Conservation (phyloP, 257 asterid genomes). For the Fraxinus excelsior region DNA sequence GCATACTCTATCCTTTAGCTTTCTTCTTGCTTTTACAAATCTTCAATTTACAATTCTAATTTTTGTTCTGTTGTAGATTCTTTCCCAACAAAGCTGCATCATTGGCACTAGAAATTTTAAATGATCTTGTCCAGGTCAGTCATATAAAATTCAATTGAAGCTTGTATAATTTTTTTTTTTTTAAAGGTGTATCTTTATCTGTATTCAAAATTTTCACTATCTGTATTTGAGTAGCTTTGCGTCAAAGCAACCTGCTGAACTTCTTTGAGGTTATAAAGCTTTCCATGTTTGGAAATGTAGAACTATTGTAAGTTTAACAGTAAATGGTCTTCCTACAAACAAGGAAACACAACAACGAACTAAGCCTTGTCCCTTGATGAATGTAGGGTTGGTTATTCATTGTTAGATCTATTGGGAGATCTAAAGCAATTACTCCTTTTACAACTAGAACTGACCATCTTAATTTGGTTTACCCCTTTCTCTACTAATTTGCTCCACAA, state of each 20-base stretch:
- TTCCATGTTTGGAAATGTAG: not conserved
- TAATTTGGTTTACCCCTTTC: not conserved
- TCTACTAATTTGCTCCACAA: too few relatives aligned
- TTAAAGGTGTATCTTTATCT: not conserved
- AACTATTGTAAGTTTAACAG: too few relatives aligned
- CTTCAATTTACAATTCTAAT: not conserved
- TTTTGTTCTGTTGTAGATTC: conserved; percentile 45
- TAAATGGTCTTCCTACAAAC: not conserved
- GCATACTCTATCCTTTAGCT: not conserved
- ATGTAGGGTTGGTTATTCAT: not conserved
- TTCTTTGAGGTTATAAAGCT: not conserved
- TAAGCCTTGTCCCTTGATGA: not conserved
- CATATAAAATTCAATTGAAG: conserved; percentile 9
- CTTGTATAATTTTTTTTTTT: too few relatives aligned
- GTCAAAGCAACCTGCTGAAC: not conserved
- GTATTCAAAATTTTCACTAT: not conserved
- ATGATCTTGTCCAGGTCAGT: conserved; percentile 66
- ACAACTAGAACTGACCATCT: not conserved
- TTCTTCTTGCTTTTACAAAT: not conserved
- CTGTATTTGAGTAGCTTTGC: not conserved
- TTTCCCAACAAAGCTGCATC: conserved; percentile 69
- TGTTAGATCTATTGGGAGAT: not conserved
- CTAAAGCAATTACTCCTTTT: not conserved
- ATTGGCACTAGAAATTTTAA: conserved; percentile 55
- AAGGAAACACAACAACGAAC: not conserved